Evolutionary conservation across 2,329 filamentous ascomycete species (phyloP).

Genomic region (Lasiodiplodia sp.): DNA sequence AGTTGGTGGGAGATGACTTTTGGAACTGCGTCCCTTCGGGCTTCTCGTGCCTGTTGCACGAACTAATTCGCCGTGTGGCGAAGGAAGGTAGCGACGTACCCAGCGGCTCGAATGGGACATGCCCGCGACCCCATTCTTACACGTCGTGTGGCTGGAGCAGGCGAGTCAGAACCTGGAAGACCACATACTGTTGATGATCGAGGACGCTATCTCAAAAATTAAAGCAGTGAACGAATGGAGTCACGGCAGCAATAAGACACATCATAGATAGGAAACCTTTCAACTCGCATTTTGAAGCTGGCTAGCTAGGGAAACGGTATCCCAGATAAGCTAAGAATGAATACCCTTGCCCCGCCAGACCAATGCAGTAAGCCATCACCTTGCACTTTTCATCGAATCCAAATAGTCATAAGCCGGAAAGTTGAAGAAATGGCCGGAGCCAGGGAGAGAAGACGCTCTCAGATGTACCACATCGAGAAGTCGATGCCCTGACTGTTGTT

Average conservation of each 20-base stretch:
- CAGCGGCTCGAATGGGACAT: too few species aligned
- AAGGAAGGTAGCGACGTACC: too few species aligned
- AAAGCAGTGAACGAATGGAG: not conserved
- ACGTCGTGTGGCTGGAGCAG: too few species aligned
- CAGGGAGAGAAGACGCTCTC: constrained; percentile 29
- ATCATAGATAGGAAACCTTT: not conserved
- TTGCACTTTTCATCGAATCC: not conserved
- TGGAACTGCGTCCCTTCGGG: too few species aligned
- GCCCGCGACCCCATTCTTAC: too few species aligned
- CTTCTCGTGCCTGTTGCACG: too few species aligned
- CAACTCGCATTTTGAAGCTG: constrained; percentile 5
- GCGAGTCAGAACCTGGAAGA: too few species aligned
- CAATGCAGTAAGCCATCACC: not conserved
- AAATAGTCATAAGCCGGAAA: not conserved
- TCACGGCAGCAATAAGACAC: not conserved
- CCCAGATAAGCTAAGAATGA: not conserved
- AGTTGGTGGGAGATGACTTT: too few species aligned
- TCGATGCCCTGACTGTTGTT: constrained; percentile 49
- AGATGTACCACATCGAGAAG: constrained; percentile 60
- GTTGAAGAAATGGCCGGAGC: not conserved
- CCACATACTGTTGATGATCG: too few species aligned
- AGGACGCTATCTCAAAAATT: not conserved
- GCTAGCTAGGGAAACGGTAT: not conserved
- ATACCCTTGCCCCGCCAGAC: not conserved
- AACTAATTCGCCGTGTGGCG: too few species aligned